Conservation (phyloP, 345 rosid species). For the Salix viminalis region DNA sequence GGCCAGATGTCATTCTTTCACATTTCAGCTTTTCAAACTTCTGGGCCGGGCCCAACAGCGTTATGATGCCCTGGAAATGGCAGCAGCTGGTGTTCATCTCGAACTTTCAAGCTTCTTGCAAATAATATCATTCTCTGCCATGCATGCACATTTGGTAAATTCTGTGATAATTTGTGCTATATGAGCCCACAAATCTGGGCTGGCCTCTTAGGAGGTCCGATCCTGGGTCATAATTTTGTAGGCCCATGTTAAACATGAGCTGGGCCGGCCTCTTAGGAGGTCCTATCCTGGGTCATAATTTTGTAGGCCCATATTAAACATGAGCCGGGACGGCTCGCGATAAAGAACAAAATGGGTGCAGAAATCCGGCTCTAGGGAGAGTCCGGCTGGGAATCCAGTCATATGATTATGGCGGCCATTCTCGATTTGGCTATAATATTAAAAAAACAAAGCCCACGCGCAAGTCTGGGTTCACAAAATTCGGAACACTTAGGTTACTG, state of each 20-base stretch:
- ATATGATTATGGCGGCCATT: too few species aligned
- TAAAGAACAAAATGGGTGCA: neutral
- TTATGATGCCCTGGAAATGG: neutral
- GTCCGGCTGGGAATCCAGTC: neutral
- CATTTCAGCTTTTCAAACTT: neutral
- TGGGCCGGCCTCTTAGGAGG: neutral
- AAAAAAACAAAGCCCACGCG: too few species aligned
- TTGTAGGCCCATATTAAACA: fast-evolving
- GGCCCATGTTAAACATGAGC: neutral
- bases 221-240: neutral
- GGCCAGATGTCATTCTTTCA: neutral
- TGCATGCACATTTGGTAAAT: neutral
- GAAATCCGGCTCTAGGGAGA: neutral
- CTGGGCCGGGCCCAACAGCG: neutral
- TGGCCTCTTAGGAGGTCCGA: neutral
- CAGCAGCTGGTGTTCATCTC: neutral
- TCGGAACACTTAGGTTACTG: too few species aligned
- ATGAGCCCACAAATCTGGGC: neutral
- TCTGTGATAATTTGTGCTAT: neutral
- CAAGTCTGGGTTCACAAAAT: too few species aligned
- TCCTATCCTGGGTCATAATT: neutral
- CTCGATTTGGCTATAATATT: too few species aligned
- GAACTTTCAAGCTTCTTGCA: neutral
- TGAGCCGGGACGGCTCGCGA: neutral
- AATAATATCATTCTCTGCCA: neutral